These are phyloP conservation scores for Arachnomyces sp. DNA, from an alignment of 2,329 filamentous ascomycete species.

Conservation along the genomic window DNA sequence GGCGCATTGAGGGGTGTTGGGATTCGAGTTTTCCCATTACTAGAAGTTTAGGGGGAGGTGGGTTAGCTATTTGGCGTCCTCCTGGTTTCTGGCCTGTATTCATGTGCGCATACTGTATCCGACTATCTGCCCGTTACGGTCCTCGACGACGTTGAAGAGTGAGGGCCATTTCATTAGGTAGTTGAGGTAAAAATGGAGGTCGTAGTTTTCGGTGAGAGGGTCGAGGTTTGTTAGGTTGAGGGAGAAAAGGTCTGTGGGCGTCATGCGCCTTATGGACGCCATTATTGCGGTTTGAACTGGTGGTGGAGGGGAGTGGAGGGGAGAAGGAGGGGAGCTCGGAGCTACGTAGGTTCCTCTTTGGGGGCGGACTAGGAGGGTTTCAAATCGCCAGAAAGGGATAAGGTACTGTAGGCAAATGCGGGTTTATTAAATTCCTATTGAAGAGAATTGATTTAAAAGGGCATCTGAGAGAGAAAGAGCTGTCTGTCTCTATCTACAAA, in stretches of 20 bases:
- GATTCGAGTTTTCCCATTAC: conserved; percentile 97
- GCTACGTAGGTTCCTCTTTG: too few species aligned
- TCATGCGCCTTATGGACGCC: conserved; percentile 80
- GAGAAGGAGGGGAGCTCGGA: not conserved
- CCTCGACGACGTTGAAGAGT: conserved; percentile 86
- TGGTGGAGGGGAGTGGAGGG: not conserved
- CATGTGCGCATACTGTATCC: conserved; percentile 73
- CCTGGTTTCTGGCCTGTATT: too few species aligned
- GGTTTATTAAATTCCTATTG: too few species aligned
- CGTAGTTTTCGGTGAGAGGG: conserved; percentile 95
- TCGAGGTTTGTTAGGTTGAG: conserved; percentile 95
- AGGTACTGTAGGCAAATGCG: too few species aligned
- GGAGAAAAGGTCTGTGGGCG: conserved; percentile 72
- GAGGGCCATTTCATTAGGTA: conserved; percentile 95
- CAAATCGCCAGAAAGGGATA: too few species aligned
- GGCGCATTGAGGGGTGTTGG: conserved; percentile 63
- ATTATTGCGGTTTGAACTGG: conserved; percentile 39
- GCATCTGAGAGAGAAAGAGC: too few species aligned
- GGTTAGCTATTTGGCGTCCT: too few species aligned
- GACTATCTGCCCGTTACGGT: conserved; percentile 76
- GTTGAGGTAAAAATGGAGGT: conserved; percentile 87
- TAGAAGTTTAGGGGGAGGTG: too few species aligned
- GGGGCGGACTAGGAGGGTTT: too few species aligned
- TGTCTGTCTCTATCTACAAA: too few species aligned
- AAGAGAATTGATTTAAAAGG: too few species aligned